These are phyloP conservation scores for Tricholoma sp. DNA, from an alignment of 768 basidiomycete species.

Conservation along the genomic window DNA sequence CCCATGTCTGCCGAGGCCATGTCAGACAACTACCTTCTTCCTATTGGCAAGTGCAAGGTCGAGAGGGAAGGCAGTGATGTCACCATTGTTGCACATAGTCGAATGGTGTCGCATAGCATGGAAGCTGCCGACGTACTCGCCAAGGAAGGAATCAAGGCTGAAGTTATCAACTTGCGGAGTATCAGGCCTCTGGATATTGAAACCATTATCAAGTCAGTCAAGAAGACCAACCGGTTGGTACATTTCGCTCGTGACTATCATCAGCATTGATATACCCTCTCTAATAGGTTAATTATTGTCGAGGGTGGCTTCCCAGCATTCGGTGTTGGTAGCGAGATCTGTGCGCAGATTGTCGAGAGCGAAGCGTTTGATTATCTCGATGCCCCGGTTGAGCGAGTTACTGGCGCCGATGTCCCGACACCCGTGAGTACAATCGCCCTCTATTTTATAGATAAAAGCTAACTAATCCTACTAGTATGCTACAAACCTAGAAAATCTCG, in stretches of 20 bases:
- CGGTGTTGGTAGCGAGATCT: slow-evolving; percentile 98
- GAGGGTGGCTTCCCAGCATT: slow-evolving; percentile 99
- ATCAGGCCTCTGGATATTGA: slow-evolving; percentile 98
- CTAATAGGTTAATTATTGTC: slow-evolving; percentile 75
- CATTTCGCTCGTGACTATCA: slow-evolving; percentile 15
- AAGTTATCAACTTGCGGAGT: slow-evolving; percentile 94
- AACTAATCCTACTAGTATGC: slow-evolving; percentile 61
- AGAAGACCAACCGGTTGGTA: slow-evolving; percentile 90
- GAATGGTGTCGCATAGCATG: slow-evolving; percentile 93
- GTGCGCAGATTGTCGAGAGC: slow-evolving; percentile 95
- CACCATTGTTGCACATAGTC: slow-evolving; percentile 96
- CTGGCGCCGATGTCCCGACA: slow-evolving; percentile 96
- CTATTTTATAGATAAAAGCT: slow-evolving; percentile 5
- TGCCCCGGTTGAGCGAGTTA: slow-evolving; percentile 95
- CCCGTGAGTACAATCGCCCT: slow-evolving; percentile 53
- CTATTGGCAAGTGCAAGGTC: slow-evolving; percentile 96
- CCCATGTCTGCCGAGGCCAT: slow-evolving; percentile 93
- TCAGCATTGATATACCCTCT: background rate
- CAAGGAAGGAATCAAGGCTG: slow-evolving; percentile 96
- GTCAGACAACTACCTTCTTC: slow-evolving; percentile 91
- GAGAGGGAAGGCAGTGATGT: slow-evolving; percentile 91
- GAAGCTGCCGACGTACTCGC: slow-evolving; percentile 92
- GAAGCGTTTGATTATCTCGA: slow-evolving; percentile 99
- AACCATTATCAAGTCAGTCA: slow-evolving; percentile 94
- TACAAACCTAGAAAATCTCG: slow-evolving; percentile 77